These are phyloP conservation scores for Didymella segeticola DNA, from an alignment of 2,329 filamentous ascomycete species.

Conservation along the genomic window DNA sequence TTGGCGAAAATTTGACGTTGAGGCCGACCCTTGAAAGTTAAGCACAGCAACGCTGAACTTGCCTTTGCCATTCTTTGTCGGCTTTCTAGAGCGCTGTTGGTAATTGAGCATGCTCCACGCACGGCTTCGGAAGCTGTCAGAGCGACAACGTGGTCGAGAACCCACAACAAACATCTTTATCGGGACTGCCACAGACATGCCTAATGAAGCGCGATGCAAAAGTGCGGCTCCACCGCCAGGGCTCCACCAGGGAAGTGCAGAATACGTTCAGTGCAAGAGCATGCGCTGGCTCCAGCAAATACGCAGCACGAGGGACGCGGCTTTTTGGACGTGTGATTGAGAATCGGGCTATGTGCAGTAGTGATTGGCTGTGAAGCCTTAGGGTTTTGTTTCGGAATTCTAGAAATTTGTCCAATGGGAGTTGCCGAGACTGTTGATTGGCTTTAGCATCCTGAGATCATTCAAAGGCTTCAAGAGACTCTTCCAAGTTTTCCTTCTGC, in stretches of 20 bases:
- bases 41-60: neutral
- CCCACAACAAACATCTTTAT: neutral
- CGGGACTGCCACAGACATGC: neutral
- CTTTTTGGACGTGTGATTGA: conserved; percentile 3
- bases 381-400: neutral
- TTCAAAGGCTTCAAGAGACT: neutral
- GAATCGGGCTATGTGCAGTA: neutral
- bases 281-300: conserved; percentile 12
- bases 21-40: neutral
- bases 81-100: neutral
- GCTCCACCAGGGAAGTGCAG: no score
- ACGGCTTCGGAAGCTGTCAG: neutral
- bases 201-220: neutral
- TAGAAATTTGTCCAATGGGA: conserved; percentile 4
- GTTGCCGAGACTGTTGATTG: neutral
- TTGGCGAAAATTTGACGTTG: no score
- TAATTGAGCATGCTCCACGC: neutral
- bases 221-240: neutral
- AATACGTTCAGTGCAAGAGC: neutral
- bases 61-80: neutral
- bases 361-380: conserved; percentile 6
- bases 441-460: neutral
- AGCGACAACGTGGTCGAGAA: neutral
- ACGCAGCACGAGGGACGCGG: neutral
- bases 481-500: neutral